Evolutionary conservation across 2,329 filamentous ascomycete genomes (phyloP).

Genomic region (Ophiostoma himal-ulmi): DNA sequence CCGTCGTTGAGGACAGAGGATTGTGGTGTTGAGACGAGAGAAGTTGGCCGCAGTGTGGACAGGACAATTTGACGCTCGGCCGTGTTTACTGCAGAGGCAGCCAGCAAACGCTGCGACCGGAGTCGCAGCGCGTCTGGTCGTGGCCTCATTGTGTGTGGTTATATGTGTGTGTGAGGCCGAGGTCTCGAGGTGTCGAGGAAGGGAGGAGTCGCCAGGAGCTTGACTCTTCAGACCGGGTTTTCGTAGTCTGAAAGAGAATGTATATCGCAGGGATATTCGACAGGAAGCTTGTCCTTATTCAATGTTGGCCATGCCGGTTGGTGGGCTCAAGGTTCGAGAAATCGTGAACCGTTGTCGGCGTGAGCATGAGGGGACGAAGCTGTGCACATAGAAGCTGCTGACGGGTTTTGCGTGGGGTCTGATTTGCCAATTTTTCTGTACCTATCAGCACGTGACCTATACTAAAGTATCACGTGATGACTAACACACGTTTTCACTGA

Average conservation of each 20-base stretch:
- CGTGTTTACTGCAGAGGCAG: not conserved
- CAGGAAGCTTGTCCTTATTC: not conserved
- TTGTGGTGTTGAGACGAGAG: not conserved
- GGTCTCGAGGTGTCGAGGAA: not conserved
- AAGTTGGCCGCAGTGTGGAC: not conserved
- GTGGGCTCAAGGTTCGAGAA: not conserved
- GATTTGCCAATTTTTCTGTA: not conserved
- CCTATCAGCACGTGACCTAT: not conserved
- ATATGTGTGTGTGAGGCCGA: not conserved
- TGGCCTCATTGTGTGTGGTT: slow-evolving; percentile 17
- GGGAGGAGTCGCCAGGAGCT: not conserved
- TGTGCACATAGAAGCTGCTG: not conserved
- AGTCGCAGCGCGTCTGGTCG: slow-evolving; percentile 13
- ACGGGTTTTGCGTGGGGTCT: slow-evolving; percentile 11
- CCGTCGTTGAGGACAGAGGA: not conserved
- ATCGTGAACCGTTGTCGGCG: not conserved
- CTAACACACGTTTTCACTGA: not conserved
- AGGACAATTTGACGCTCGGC: not conserved
- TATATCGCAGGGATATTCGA: not conserved
- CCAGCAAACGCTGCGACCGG: slow-evolving; percentile 16
- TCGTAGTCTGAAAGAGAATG: not conserved
- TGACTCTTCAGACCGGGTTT: too few relatives aligned
- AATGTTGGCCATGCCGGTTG: not conserved
- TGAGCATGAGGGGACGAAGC: not conserved
- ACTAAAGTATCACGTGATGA: not conserved